phyloP scores from a whole-genome alignment of 2,329 filamentous ascomycete genomes.

The Keithomyces neogunnii region DNA sequence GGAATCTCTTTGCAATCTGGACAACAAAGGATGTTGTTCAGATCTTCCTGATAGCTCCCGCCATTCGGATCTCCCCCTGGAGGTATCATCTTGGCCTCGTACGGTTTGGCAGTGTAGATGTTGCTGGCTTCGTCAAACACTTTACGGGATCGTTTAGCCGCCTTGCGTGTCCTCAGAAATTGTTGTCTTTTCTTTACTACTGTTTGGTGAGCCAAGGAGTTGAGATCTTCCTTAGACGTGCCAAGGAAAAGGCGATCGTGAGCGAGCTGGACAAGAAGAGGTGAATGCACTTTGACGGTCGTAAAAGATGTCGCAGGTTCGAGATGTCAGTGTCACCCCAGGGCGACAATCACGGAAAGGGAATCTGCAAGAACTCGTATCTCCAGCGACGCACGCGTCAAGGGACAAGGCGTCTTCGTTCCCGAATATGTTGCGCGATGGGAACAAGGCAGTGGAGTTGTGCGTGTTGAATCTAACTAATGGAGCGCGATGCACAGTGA shows the following conservation, averaged over 20 bases:
- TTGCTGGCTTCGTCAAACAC: slow-evolving; percentile 32
- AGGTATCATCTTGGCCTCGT: slow-evolving; percentile 38
- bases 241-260: slow-evolving; percentile 32
- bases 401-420: too few species aligned
- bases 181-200: slow-evolving; percentile 25
- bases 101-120: slow-evolving; percentile 33
- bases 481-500: too few species aligned
- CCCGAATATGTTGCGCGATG: neutral
- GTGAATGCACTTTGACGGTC: slow-evolving; percentile 62
- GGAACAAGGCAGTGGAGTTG: neutral
- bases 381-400: too few species aligned
- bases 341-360: too few species aligned
- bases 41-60: slow-evolving; percentile 56
- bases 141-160: slow-evolving; percentile 25
- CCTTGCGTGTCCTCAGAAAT: slow-evolving; percentile 23
- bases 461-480: neutral
- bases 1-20: slow-evolving; percentile 85
- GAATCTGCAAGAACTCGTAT: too few species aligned
- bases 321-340: too few species aligned
- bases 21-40: slow-evolving; percentile 79
- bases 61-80: slow-evolving; percentile 23
- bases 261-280: slow-evolving; percentile 55
- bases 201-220: slow-evolving; percentile 13
- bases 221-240: slow-evolving; percentile 12
- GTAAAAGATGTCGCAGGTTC: too few species aligned